Base-by-base conservation (phyloP, 306 rosid species). In the Vigna angularis region DNA sequence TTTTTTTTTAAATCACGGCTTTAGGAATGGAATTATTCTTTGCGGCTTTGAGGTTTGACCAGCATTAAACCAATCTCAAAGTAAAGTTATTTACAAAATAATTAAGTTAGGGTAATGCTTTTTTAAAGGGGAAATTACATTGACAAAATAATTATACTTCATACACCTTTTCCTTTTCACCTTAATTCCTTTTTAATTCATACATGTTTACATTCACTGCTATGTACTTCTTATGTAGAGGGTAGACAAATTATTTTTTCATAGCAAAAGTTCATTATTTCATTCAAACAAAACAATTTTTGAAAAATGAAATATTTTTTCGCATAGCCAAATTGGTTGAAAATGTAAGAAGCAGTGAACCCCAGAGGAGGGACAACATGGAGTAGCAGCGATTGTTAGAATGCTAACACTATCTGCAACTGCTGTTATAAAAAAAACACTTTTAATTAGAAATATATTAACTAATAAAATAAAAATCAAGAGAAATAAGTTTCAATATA, bases 21-120 rank as follows among this genome's bases (percentile, higher is more conserved):
- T 62, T 34, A 62, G 14, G 68, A 62, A 62, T 34, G 24, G 2
- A 61, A 62, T 32, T 16, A 8, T 11, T 32, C 14, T 62, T 6
- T 62, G 47, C 7, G 47, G 68, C 68, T 62, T 34, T 62, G 68
- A 32, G 24, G 42, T 61, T 61, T 61, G 67, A 61, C 67, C 45
- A 20, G 15, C 44, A 61, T 15, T 15, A 61, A 61, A 12, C 22
- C n/a, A 26, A 28, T 15, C 2, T 26, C 10, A 11, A 26, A 9
- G 6, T 28, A 59, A 59, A 59, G 66, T 59, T 34, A 16, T 62
- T 32, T 14, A 32, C 67, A 62, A 36, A 32, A 63, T 64, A 34
- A 36, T 62, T 14, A 61, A 61, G 45, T 34, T 15, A 15, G 70
- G 7, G 0, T 38, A n/a, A 38, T 64, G 50, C 36, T 64, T 34